These are phyloP conservation scores for Skeletonema costatum DNA, from an alignment of 108 stramenopile species.

Conservation along the genomic window DNA sequence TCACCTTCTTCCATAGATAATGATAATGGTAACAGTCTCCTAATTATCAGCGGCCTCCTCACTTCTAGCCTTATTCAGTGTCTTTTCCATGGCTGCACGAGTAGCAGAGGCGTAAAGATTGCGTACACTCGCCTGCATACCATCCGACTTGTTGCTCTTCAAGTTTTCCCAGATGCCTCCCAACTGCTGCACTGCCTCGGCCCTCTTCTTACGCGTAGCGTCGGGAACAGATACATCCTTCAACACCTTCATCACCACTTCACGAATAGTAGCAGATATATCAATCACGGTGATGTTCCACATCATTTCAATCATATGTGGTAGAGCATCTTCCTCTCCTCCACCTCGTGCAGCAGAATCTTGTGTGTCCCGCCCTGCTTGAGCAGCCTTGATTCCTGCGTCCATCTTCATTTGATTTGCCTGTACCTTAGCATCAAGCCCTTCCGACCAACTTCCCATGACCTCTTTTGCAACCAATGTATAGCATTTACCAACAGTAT, in stretches of 20 bases:
- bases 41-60: conserved; percentile 13
- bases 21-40: not conserved
- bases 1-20: too few relatives aligned
- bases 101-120: conserved; percentile 26
- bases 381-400: conserved; percentile 16
- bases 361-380: conserved; percentile 9
- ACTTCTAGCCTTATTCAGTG: conserved; percentile 14
- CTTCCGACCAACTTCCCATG: conserved; percentile 32
- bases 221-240: conserved; percentile 22
- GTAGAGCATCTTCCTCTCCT: conserved; percentile 15
- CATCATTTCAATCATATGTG: conserved; percentile 40
- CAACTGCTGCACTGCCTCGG: conserved; percentile 19
- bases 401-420: conserved; percentile 11
- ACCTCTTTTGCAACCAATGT: conserved; percentile 25
- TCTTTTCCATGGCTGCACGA: conserved; percentile 31
- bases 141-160: conserved; percentile 18
- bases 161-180: conserved; percentile 30
- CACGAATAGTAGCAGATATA: conserved; percentile 37
- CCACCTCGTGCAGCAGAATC: not conserved
- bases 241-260: conserved; percentile 41
- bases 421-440: conserved; percentile 34
- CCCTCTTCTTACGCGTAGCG: conserved; percentile 25
- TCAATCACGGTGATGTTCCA: conserved; percentile 47
- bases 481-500: conserved; percentile 36
- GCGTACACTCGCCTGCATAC: conserved; percentile 6